Evolutionary conservation across 768 basidiomycete genomes (phyloP).

Genomic region (Mycena galericulata): DNA sequence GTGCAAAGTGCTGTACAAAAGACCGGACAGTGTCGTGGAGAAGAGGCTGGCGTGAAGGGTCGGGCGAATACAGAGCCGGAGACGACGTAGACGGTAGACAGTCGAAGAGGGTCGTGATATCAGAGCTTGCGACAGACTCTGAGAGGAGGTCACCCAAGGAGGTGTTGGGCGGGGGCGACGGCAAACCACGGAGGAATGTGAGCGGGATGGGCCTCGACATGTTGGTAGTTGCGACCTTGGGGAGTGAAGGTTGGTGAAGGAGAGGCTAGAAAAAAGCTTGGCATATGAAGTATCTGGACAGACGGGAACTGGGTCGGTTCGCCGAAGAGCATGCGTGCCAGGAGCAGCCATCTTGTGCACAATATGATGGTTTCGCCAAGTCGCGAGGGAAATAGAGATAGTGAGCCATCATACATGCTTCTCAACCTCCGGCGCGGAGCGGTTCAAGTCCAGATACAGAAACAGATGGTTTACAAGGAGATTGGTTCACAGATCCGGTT

Average conservation of each 20-base stretch:
- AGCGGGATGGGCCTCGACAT: constrained; percentile 45
- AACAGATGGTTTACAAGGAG: not conserved
- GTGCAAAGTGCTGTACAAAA: constrained; percentile 53
- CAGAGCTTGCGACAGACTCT: constrained; percentile 44
- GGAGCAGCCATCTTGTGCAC: constrained; percentile 1
- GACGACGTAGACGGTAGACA: constrained; percentile 49
- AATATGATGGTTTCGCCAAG: constrained; percentile 3
- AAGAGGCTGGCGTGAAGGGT: constrained; percentile 50
- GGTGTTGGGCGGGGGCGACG: constrained; percentile 37
- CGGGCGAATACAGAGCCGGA: constrained; percentile 56
- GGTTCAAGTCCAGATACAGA: not conserved
- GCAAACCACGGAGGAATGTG: constrained; percentile 45
- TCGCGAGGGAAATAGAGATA: constrained; percentile 1
- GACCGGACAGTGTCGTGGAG: constrained; percentile 49
- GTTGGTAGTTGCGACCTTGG: constrained; percentile 12
- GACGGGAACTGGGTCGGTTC: constrained; percentile 17
- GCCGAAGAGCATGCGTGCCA: constrained; percentile 1
- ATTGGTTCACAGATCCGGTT: no score
- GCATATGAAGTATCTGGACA: constrained; percentile 10
- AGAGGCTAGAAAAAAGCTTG: constrained; percentile 9
- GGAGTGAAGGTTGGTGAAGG: not conserved
- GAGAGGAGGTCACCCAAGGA: constrained; percentile 56
- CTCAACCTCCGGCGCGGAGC: constrained; percentile 4
- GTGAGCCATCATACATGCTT: not conserved
- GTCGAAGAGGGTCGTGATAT: constrained; percentile 52